Base-by-base conservation (phyloP, 805 yeast species). In the Nakazawaea ishiwadae region DNA sequence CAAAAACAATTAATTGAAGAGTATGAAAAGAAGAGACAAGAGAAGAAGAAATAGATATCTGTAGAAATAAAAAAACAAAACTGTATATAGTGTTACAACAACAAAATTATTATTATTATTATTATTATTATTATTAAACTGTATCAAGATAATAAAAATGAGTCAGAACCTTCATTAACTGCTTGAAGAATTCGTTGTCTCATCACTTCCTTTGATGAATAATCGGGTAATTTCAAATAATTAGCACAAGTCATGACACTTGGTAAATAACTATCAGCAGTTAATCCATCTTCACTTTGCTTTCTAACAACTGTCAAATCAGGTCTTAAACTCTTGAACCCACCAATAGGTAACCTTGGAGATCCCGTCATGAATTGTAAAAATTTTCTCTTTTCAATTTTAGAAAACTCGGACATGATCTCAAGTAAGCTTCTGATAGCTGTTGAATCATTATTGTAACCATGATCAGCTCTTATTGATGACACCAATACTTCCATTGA, bases 191-290 rank as follows among this genome's bases (percentile, higher is more conserved):
- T 61, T 39, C 84, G 68, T 24, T 66, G 56, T 37, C 59, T 65
- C 81, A 93, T 71, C 1, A 85, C 60, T 14, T 69, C 79, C 44
- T 70, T 73, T 27, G 74, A 65, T 3, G 87, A 73, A 56, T 91
- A 93, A 48, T 84, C 76, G 4, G 99, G 98, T 16, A 93, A 65
- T 58, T 91, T 91, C 50, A 91, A 69, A 56, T 91, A 93, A 57
- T 91, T 91, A 3, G 95, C 97, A 67, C 99, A 91, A 0, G 99
- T 91, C 99, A 91, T 91, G 3, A 93, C 99, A 62, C 96, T 87
- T 2, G 99, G 98, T 43, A 93, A 68, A 54, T 83, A 89, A 46
- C 81, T 88, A 59, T 91, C 96, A 4, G 85, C 73, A 10, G 64
- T 60, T 19, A 75, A 56, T 0, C 80, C 83, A 35, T 74, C 79